Evolutionary conservation across 192 early-diverging fungal species (phyloP).

Genomic region (Spinellus fusiger): DNA sequence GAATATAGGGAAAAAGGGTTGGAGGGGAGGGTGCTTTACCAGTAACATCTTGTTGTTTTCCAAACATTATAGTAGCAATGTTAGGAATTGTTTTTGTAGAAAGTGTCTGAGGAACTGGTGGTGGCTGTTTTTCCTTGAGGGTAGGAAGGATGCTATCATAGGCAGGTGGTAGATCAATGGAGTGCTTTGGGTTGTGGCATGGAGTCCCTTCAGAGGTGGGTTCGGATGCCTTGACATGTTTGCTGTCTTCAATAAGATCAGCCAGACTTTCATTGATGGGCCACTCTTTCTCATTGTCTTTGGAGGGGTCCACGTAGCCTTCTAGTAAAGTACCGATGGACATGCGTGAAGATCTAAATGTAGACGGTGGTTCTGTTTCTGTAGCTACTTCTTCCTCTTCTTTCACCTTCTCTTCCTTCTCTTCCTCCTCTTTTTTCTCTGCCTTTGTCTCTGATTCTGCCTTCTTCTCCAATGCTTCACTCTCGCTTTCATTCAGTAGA

Average conservation of each 20-base stretch:
- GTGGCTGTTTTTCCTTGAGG: neutral
- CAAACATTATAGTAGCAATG: slow-evolving; percentile 34
- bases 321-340: neutral
- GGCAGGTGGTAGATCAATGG: neutral
- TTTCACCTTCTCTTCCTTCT: neutral
- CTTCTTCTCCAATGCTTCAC: neutral
- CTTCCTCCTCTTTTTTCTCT: neutral
- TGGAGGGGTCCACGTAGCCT: neutral
- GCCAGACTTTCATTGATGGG: too few relatives aligned
- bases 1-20: too few relatives aligned
- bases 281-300: too few relatives aligned
- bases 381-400: neutral
- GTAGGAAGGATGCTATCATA: too few relatives aligned
- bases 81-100: neutral
- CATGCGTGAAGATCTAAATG: neutral
- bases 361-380: neutral
- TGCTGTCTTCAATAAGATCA: too few relatives aligned
- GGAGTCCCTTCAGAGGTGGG: too few relatives aligned
- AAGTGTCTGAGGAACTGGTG: neutral
- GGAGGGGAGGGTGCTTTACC: slow-evolving; percentile 33
- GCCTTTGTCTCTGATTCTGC: neutral
- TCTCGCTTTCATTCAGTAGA: slow-evolving; percentile 30
- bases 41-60: slow-evolving; percentile 69
- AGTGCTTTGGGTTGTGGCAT: too few relatives aligned
- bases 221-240: too few relatives aligned